These are phyloP conservation scores for Babesia divergens DNA, from an alignment of 169 alveolate genomes.

Conservation along the genomic window DNA sequence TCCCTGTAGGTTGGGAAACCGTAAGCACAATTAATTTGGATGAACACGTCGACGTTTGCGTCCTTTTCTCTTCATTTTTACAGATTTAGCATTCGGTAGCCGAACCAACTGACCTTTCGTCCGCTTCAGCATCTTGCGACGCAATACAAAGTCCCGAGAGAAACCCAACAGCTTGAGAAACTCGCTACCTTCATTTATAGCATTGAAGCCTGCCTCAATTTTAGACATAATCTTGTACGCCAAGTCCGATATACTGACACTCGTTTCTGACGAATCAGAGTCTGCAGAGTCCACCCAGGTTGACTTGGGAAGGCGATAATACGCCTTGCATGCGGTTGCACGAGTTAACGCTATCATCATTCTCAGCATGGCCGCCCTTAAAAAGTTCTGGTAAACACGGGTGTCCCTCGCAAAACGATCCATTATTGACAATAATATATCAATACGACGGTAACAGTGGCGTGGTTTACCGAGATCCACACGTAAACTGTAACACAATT, in stretches of 20 bases:
- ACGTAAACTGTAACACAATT: slow-evolving; percentile 38
- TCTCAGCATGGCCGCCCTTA: slow-evolving; percentile 22
- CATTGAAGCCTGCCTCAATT: slow-evolving; percentile 27
- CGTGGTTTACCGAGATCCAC: slow-evolving; percentile 25
- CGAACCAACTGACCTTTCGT: not conserved
- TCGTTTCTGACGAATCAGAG: not conserved
- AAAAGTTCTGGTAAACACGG: not conserved
- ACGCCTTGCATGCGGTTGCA: not conserved
- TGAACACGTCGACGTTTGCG: not conserved
- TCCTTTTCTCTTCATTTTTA: not conserved
- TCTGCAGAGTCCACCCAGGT: not conserved
- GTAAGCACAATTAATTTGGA: too few species aligned
- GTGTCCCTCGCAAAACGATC: not conserved
- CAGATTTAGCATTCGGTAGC: not conserved
- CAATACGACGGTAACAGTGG: slow-evolving; percentile 25
- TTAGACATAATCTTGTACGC: slow-evolving; percentile 19
- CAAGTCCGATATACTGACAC: not conserved
- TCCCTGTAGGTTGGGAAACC: too few species aligned
- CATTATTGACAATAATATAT: slow-evolving; percentile 3
- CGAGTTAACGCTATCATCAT: slow-evolving; percentile 37
- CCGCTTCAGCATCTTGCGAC: not conserved
- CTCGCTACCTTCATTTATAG: slow-evolving; percentile 3
- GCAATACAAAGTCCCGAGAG: slow-evolving; percentile 45
- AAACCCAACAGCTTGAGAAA: slow-evolving; percentile 43
- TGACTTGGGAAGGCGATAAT: not conserved